Evolutionary conservation across 441 rosid genomes (phyloP).

Genomic region (Manihot esculenta): DNA sequence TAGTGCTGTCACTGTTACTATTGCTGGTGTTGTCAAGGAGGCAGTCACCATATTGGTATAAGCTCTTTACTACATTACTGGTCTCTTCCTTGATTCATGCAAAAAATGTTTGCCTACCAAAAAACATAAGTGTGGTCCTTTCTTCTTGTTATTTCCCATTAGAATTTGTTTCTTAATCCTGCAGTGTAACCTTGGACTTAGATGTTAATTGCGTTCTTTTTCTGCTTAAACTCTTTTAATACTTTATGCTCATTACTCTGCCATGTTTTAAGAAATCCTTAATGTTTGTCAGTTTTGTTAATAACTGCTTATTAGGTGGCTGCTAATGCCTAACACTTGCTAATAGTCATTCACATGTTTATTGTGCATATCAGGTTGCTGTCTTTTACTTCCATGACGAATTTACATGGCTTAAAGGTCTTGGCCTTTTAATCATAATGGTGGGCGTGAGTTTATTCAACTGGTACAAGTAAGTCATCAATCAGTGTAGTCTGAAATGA

Average conservation of each 20-base stretch:
- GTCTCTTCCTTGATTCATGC: neutral
- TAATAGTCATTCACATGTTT: conserved; percentile 3
- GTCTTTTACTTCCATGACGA: conserved; percentile 95
- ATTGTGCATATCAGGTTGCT: conserved; percentile 66
- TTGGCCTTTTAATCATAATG: conserved; percentile 81
- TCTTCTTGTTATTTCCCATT: neutral
- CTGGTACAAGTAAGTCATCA: conserved; percentile 91
- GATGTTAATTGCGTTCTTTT: neutral
- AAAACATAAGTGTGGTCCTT: no score
- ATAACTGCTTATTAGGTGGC: neutral
- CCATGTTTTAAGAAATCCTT: neutral
- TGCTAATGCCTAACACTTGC: neutral
- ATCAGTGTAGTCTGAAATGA: neutral
- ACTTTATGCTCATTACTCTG: neutral
- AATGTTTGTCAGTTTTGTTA: neutral
- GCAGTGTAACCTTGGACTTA: conserved; percentile 1
- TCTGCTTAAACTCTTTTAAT: neutral
- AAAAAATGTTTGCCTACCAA: no score
- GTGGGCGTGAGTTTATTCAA: conserved; percentile 89
- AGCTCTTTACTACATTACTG: conserved; percentile 8
- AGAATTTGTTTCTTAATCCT: neutral
- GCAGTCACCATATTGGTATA: conserved; percentile 93
- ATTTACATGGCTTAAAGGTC: conserved; percentile 91
- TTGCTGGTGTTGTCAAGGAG: conserved; percentile 98
- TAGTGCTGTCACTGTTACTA: conserved; percentile 95